phyloP scores from a whole-genome alignment of 148 eudicot species.

The Rhododendron williamsianum region DNA sequence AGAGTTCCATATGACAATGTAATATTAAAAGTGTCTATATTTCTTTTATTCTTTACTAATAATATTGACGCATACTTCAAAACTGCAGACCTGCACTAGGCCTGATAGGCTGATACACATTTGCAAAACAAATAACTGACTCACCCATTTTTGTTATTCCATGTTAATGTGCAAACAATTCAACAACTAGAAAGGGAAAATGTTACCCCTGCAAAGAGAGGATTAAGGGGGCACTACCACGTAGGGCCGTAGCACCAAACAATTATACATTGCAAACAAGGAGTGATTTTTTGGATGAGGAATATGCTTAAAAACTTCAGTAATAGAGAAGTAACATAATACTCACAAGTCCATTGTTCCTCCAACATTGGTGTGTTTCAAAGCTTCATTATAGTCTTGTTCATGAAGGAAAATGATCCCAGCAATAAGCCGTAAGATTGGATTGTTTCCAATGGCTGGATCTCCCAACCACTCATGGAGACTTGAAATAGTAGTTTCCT shows the following conservation, averaged over 20 bases:
- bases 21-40: background rate
- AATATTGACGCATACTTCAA: background rate
- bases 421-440: slow-evolving; percentile 69
- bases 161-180: background rate
- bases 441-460: slow-evolving; percentile 71
- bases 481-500: slow-evolving; percentile 68
- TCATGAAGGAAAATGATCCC: slow-evolving; percentile 82
- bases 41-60: background rate
- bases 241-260: background rate
- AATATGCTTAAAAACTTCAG: background rate
- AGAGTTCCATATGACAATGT: background rate
- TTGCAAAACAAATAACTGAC: background rate
- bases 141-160: background rate
- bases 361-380: slow-evolving; percentile 78
- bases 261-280: background rate
- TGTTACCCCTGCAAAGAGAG: background rate
- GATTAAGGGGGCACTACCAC: background rate
- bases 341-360: slow-evolving; percentile 96
- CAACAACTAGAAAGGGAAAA: background rate
- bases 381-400: slow-evolving; percentile 81
- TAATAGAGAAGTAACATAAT: background rate
- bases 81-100: background rate
- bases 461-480: slow-evolving; percentile 81
- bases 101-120: background rate
- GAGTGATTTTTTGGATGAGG: background rate